Percentiles rank a stretch among this genome's conserved stretches.
Conservation (phyloP, 2,329 filamentous ascomycete genomes). For the Aspergillus sp. region DNA sequence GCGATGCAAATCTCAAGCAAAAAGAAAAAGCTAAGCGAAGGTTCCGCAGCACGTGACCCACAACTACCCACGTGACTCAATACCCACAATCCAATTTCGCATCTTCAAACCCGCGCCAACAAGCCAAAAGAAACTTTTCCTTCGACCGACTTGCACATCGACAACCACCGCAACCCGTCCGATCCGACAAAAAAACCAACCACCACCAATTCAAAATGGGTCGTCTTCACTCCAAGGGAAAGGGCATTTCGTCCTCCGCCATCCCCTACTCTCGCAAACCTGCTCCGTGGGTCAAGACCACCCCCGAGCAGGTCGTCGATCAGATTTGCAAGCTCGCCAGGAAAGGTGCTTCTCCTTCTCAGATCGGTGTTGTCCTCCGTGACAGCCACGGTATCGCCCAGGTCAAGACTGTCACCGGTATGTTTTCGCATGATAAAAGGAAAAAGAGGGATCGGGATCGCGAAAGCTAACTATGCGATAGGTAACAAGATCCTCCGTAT, state of each 20-base stretch:
- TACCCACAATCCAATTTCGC: constrained; percentile 19
- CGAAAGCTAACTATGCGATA: constrained; percentile 54
- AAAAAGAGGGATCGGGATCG: neutral
- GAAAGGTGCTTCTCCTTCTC: constrained; percentile 97
- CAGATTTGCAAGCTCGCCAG: constrained; percentile 98
- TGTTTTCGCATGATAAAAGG: constrained; percentile 35
- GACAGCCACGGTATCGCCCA: constrained; percentile 98
- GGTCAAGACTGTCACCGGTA: constrained; percentile 97
- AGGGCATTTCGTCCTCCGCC: constrained; percentile 96
- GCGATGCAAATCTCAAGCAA: constrained; percentile 12
- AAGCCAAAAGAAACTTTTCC: constrained; percentile 11
- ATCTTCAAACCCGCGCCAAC: constrained; percentile 11
- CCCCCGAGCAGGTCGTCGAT: constrained; percentile 96
- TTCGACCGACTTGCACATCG: constrained; percentile 26
- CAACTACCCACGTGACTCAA: constrained; percentile 23
- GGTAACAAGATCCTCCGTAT: constrained; percentile 99
- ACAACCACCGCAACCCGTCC: constrained; percentile 33
- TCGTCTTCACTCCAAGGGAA: constrained; percentile 99
- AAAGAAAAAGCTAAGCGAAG: constrained; percentile 24
- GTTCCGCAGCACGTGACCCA: constrained; percentile 39
- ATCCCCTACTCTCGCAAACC: constrained; percentile 94
- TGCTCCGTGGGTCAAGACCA: constrained; percentile 98
- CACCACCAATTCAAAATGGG: constrained; percentile 48
- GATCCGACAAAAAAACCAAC: constrained; percentile 17
- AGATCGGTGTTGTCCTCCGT: constrained; percentile 98